Base-by-base conservation (phyloP, 495 filamentous ascomycete genomes). In the Penicillium flavigenum region DNA sequence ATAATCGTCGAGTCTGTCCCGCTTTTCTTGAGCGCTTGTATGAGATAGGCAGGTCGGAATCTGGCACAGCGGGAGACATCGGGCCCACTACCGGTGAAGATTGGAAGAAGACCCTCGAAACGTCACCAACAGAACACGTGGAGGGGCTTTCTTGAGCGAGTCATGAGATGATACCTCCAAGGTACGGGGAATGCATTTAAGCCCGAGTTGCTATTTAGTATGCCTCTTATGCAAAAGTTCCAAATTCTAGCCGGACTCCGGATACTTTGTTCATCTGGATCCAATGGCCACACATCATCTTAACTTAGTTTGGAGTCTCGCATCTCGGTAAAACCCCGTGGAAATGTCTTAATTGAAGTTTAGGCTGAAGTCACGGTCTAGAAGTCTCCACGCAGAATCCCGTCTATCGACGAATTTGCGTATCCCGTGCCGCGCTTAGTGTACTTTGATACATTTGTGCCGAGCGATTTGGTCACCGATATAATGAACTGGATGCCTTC, bases 21-120 rank as follows among this genome's bases (percentile, higher is more conserved):
- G 17, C 26, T 20, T 48, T 20, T 8, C 29, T 20, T 20, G 3
- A 20, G 32, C 47, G 47, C 38, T 52, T 52, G 36, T 42, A 42
- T 52, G 24, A 53, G 51, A 53, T 53, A 53, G 51, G 51, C 51
- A 53, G 51, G 51, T 53, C 51, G 38, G 11, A 31, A 14, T 39
- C 31, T 8, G 34, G 20, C 20, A 36, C 6, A 11, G n/a, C 22
- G 16, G 26, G 9, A 29, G 24, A 19, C 39, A 42, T 27, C 11
- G 51, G 38, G 26, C 14, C 51, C 39, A 53, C 26, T 31, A 7
- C 51, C 38, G 38, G 38, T 53, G 38, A 43, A 53, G 31, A 5
- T 27, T 43, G 14, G 17, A 32, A 24, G 16, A 27, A 12, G 17
- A 49, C 22, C 6, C 22, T 19, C 17, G 24, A 32, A 50, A 36